Evolutionary conservation across 2,329 filamentous ascomycete species (phyloP), one percentile per base, ranked within the genome.

Genomic region (Aureobasidium sp.): DNA sequence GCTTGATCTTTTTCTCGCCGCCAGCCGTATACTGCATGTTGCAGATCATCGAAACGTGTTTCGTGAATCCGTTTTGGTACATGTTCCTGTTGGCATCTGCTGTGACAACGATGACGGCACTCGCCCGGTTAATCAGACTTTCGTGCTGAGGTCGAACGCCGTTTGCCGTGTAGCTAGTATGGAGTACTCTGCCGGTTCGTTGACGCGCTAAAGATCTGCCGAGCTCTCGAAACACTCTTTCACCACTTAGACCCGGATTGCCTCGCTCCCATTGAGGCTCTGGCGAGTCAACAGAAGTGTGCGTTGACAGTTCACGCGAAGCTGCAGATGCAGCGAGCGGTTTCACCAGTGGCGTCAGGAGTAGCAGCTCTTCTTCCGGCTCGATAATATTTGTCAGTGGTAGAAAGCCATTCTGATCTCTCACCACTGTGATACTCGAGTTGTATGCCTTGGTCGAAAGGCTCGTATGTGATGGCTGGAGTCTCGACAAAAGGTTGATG

Each of bases 11-110:
- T 62, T 77, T 90, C 70, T 91, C 89, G 1, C 89, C 89, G 15
- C 83, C 84, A 7, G 87, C 85, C 7, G 86, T 84, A 65, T 78
- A 80, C 62, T 91, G 82, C 84, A 91, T 88, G 25, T 89, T 90
- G 75, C 92, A 97, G 76, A 97, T 93, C 88, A 96, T 94, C 14
- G 92, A 88, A 9, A 97, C 90, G 67, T 97, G 93, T 72, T 97
- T 97, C 1, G 93, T 93, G 72, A 97, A 97, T 0, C 91, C 91
- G 56, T 91, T 86, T 73, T 97, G 93, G 71, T 97, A 97, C 15
- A 96, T 78, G 70, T 97, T 97, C 44, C 92, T 84, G 71, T 96
- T 96, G 0, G 92, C 92, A 75, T 97, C 93, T 11, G 93, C 93
- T 0, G 93, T 97, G 36, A 97, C 84, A 56, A 97, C 87, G 65